Base-by-base conservation (phyloP, 1,139 yeast genomes). In the Taphrina communis region DNA sequence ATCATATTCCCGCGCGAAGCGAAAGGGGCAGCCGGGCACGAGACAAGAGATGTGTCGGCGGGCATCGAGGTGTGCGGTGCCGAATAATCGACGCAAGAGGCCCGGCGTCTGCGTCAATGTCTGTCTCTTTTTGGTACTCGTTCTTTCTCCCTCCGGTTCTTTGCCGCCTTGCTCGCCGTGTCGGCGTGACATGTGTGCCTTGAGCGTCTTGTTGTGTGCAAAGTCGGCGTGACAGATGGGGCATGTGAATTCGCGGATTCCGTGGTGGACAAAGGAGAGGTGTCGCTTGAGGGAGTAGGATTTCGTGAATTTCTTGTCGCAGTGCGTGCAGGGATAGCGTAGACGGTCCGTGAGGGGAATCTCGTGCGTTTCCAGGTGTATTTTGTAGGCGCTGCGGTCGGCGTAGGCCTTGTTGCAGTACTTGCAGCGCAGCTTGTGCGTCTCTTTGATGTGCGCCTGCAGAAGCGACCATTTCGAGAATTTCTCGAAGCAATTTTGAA, bases 381-480 rank as follows among this genome's bases (percentile, higher is more conserved):
- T 85, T 39, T 82, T 80, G 68, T 90, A 78, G 72, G 93, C 95
- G 52, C 82, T 81, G 55, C 84, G 85, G 21, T 96, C 96, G 12
- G 89, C 88, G 80, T 94, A 89, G 5, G 84, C 86, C 75, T 86
- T 88, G 14, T 86, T 87, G 80, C 97, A 92, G 0, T 85, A 74
- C 0, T 79, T 74, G 39, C 60, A 91, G 63, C 82, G 74, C 75
- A 86, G 86, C 11, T 94, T 93, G 77, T 92, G 97, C 46, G 84
- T 88, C 0, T 85, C 83, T 73, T 87, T 88, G 66, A 86, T 80
- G 77, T 93, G 98, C 9, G 83, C 77, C 74, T 88, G 94, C 53
- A 91, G 80, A 0, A 88, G 88, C 0, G 91, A 84, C 95, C 96
- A 89, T 0, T 90, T 88, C 71, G 84, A 83, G 77, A 90, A 90